Base-by-base conservation (phyloP, 2,329 filamentous ascomycete genomes). In the Microdochium bolleyi region DNA sequence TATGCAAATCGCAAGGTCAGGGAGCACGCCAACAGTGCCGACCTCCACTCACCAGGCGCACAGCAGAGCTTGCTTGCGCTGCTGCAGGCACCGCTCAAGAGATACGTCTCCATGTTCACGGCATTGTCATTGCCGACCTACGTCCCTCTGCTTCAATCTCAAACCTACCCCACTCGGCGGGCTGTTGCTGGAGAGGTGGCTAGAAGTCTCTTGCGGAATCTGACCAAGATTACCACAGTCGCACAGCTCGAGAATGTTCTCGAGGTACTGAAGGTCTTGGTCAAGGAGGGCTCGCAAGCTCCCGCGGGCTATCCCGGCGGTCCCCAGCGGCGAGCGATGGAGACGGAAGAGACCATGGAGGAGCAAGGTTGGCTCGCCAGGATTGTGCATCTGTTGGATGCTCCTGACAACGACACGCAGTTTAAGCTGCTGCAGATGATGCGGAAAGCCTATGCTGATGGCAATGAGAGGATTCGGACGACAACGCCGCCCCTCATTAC, bases 321-420 rank as follows among this genome's bases (percentile, higher is more conserved):
- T 38, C 83, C 87, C 5, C 88, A 92, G 64, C 79, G 89, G 57
- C 84, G 90, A 56, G 82, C 74, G 0, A 67, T 80, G 49, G 95
- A 99, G 74, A 97, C 94, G 1, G 94, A 99, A 56, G 95, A 99
- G 73, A 97, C 92, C 0, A 84, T 97, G 63, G 92, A 99, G 70
- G 94, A 99, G 72, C 94, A 99, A 75, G 94, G 94, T 51, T 96
- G 91, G 91, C 78, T 99, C 52, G 94, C 94, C 34, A 82, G 94
- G 61, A 86, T 99, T 64, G 84, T 96, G 19, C 94, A 99, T 71
- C 76, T 96, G 53, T 82, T 99, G 51, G 79, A 89, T 53, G 88
- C 84, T 48, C 78, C 89, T 34, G 83, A 95, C 65, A 97, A 97
- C 63, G 90, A 96, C 61, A 95, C 87, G 0, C 94, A 99, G 67